phyloP scores from a whole-genome alignment of 371 early-diverging fungal species.

The Mortierella sp. region DNA sequence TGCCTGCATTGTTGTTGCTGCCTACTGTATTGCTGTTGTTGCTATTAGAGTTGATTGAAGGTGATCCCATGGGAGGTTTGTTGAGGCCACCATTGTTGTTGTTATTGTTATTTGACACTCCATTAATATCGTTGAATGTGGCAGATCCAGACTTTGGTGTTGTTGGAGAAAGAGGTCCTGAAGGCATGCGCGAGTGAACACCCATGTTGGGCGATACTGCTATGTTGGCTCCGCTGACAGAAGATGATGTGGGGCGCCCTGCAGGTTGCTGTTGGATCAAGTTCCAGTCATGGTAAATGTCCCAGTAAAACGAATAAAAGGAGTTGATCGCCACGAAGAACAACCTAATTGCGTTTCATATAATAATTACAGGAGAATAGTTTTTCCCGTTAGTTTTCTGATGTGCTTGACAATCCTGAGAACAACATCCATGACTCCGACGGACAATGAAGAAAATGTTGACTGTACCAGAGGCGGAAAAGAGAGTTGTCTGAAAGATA shows the following conservation, averaged over 20 bases:
- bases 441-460: slow-evolving; percentile 29
- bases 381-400: background rate
- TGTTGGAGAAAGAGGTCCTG: slow-evolving; percentile 53
- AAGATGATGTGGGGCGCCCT: slow-evolving; percentile 17
- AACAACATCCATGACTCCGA: background rate
- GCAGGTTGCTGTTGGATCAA: slow-evolving; percentile 64
- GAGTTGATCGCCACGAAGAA: slow-evolving; percentile 87
- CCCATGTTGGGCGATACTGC: slow-evolving; percentile 24
- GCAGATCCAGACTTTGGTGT: slow-evolving; percentile 11
- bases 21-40: background rate
- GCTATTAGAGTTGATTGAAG: background rate
- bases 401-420: background rate
- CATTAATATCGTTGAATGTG: slow-evolving; percentile 11
- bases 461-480: slow-evolving; percentile 47
- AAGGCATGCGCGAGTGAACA: slow-evolving; percentile 15
- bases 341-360: slow-evolving; percentile 67
- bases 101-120: background rate
- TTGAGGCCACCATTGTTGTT: background rate
- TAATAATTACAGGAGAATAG: background rate
- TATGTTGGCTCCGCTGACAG: slow-evolving; percentile 2
- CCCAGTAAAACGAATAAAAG: slow-evolving; percentile 96
- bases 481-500: slow-evolving; percentile 48
- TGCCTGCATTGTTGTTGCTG: background rate
- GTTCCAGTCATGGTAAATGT: slow-evolving; percentile 93
- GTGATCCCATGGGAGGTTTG: slow-evolving; percentile 10